These are phyloP conservation scores for Psilocybe cubensis DNA, from an alignment of 768 basidiomycete species.

Conservation along the genomic window DNA sequence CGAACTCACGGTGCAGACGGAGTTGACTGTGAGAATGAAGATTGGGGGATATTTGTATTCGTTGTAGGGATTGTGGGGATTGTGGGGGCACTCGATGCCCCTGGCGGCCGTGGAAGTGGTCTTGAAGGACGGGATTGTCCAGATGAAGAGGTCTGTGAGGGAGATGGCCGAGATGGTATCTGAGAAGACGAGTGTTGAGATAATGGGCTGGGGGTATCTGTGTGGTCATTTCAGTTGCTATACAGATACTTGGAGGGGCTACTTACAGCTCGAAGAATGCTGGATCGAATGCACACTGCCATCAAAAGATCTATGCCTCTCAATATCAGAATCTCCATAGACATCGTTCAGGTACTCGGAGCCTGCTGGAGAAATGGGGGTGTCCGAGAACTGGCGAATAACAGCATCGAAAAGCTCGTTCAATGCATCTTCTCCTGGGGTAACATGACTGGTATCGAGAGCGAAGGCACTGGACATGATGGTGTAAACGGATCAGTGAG, in stretches of 20 bases:
- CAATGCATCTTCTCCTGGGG: constrained; percentile 20
- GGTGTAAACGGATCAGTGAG: background rate
- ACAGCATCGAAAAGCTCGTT: constrained; percentile 24
- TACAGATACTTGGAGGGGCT: background rate
- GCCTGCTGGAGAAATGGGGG: constrained; percentile 10
- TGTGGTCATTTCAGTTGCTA: background rate
- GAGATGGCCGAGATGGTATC: background rate
- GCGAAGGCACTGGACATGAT: constrained; percentile 14
- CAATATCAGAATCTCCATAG: constrained; percentile 10
- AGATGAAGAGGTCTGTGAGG: constrained; percentile 5
- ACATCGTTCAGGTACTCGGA: constrained; percentile 7
- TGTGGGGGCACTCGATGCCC: constrained; percentile 2
- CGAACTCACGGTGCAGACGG: constrained; percentile 16
- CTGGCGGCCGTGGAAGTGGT: constrained; percentile 22
- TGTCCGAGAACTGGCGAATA: constrained; percentile 15
- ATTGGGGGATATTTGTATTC: background rate
- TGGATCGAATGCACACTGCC: constrained; percentile 2
- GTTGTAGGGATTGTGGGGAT: background rate
- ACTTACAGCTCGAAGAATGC: constrained; percentile 15
- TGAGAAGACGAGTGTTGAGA: constrained; percentile 4
- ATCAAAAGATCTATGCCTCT: constrained; percentile 8
- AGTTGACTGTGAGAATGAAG: constrained; percentile 4
- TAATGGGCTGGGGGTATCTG: constrained; percentile 16
- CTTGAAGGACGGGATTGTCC: constrained; percentile 10
- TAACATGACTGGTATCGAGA: constrained; percentile 6